These are phyloP conservation scores for Penicillium steckii DNA, from an alignment of 495 filamentous ascomycete genomes.

Conservation along the genomic window DNA sequence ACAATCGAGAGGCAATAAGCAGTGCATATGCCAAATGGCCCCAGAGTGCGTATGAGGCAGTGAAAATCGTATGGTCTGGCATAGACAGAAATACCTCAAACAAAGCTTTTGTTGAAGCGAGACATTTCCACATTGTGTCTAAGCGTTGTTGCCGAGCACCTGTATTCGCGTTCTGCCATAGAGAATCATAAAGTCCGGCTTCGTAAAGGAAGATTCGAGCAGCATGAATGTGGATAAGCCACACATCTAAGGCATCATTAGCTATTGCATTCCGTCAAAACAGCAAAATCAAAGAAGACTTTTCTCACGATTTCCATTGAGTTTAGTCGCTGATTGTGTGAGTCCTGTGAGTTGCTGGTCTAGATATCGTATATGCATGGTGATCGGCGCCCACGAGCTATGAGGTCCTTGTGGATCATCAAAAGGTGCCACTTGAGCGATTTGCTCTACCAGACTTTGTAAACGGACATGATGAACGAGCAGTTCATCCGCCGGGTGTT, in stretches of 20 bases:
- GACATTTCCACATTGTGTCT: slow-evolving; percentile 1
- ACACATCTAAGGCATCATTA: background rate
- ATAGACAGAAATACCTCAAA: background rate
- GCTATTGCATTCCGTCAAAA: background rate
- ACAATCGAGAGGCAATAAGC: background rate
- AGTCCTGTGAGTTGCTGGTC: background rate
- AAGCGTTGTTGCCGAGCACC: background rate
- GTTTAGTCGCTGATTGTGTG: background rate
- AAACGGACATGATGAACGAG: background rate
- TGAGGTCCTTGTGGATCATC: background rate
- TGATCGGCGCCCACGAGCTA: background rate
- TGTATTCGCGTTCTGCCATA: background rate
- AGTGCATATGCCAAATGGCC: background rate
- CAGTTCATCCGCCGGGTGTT: background rate
- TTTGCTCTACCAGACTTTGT: background rate
- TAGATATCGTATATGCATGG: background rate
- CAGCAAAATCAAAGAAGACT: background rate
- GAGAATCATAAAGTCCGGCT: background rate
- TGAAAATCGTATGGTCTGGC: background rate
- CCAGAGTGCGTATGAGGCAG: background rate
- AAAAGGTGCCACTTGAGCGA: background rate
- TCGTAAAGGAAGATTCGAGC: background rate
- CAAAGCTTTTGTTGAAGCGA: background rate
- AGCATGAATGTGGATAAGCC: background rate
- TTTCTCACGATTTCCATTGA: background rate